A percentile compares a stretch with the other conserved stretches of the same genome.
These are phyloP conservation scores for Ogataea pilisensis DNA, from an alignment of 805 yeast species.

Conservation along the genomic window DNA sequence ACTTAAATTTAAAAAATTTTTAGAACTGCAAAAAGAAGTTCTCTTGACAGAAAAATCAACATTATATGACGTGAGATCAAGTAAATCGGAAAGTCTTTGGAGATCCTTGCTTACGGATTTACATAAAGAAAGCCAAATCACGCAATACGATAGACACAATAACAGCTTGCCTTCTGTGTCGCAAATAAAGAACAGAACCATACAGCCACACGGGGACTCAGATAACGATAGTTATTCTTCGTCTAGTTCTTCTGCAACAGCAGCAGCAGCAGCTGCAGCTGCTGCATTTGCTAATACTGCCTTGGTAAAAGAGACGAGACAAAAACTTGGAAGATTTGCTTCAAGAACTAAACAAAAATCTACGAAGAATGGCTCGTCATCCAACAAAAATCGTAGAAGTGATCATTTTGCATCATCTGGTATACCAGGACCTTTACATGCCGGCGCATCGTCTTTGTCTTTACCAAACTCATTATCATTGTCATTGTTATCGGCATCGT, in stretches of 20 bases:
- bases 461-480: neutral
- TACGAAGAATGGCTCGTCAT: neutral
- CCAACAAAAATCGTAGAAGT: neutral
- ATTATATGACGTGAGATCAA: constrained; percentile 27
- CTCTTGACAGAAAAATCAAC: constrained; percentile 25
- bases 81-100: constrained; percentile 30
- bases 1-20: constrained; percentile 30
- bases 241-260: constrained; percentile 5
- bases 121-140: neutral
- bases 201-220: neutral
- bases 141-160: too few species aligned
- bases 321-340: constrained; percentile 1
- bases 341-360: constrained; percentile 9
- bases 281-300: too few species aligned
- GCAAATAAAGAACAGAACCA: constrained; percentile 2
- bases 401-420: too few species aligned
- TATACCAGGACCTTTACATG: too few species aligned
- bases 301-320: neutral
- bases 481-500: neutral
- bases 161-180: too few species aligned
- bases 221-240: constrained; percentile 13
- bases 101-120: constrained; percentile 19
- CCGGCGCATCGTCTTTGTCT: too few species aligned
- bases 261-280: neutral
- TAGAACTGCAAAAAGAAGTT: constrained; percentile 27